These are phyloP conservation scores for Citrullus amarus DNA, from an alignment of 306 rosid genomes.

Conservation along the genomic window DNA sequence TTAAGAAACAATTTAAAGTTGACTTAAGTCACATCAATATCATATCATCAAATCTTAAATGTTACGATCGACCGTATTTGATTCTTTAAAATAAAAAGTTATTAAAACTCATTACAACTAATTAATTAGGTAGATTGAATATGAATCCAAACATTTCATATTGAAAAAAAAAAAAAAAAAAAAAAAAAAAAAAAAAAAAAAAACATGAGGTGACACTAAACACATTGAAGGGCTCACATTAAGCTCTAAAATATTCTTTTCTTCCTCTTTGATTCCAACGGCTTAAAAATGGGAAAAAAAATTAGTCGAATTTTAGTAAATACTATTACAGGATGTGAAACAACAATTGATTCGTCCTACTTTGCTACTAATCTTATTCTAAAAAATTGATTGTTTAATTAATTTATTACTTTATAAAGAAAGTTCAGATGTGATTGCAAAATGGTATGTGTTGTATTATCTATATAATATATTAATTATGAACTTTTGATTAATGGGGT, in stretches of 20 bases:
- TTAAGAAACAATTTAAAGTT: not conserved
- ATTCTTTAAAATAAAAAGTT: not conserved
- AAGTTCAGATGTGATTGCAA: not conserved
- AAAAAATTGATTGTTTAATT: not conserved
- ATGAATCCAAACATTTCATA: not conserved
- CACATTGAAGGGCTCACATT: conserved; percentile 5
- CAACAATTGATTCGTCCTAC: not conserved
- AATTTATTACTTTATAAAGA: not conserved
- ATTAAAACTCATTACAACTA: not conserved
- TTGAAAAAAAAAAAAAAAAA: not conserved
- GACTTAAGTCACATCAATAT: not conserved
- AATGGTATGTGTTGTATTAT: not conserved
- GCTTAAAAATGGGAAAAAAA: not conserved
- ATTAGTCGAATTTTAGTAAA: not conserved
- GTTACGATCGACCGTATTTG: not conserved
- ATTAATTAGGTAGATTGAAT: not conserved
- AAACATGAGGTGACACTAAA: not conserved
- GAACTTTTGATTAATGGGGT: not conserved
- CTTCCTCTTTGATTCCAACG: not conserved
- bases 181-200: not conserved
- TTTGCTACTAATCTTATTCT: not conserved
- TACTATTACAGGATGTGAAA: not conserved
- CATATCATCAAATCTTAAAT: not conserved
- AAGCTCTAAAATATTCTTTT: not conserved
- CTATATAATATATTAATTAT: not conserved